phyloP scores from a whole-genome alignment of 768 basidiomycete genomes.

The Coprinopsis cinerea region DNA sequence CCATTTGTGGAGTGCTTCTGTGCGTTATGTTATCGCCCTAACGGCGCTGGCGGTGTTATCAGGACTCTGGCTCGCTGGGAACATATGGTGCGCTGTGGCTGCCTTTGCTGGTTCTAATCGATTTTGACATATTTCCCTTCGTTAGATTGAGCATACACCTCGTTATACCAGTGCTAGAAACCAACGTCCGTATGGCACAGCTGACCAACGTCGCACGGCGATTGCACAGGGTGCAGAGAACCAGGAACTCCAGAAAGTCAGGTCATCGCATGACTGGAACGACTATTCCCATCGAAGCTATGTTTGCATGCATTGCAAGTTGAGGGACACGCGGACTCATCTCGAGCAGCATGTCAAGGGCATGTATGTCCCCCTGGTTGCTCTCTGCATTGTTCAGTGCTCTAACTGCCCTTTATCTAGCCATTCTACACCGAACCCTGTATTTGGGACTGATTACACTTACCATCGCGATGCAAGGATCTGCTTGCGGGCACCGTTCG shows the following conservation, averaged over 20 bases:
- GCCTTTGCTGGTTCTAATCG: background rate
- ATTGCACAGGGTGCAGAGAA: background rate
- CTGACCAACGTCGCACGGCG: background rate
- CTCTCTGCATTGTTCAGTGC: background rate
- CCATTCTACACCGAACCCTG: background rate
- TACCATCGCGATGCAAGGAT: slow-evolving; percentile 6
- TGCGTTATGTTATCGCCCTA: background rate
- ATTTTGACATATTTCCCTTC: background rate
- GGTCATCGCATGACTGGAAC: slow-evolving; percentile 5
- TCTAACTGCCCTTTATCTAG: background rate
- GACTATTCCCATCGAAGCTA: slow-evolving; percentile 8
- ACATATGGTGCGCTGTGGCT: background rate
- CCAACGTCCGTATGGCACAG: background rate
- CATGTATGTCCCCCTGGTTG: background rate
- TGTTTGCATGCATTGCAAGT: slow-evolving; percentile 4
- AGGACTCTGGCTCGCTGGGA: slow-evolving; percentile 7
- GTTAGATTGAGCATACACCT: slow-evolving; percentile 6
- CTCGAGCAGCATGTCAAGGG: background rate
- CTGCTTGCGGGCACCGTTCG: slow-evolving; percentile 2
- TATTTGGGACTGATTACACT: slow-evolving; percentile 7
- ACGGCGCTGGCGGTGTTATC: background rate
- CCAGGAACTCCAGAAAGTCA: background rate
- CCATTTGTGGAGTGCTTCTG: slow-evolving; percentile 8
- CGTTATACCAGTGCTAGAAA: background rate
- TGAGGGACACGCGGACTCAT: slow-evolving; percentile 2